Percentiles rank a stretch among this genome's conserved stretches.
Conservation (phyloP, 495 filamentous ascomycete species). For the Podospora appendiculata region DNA sequence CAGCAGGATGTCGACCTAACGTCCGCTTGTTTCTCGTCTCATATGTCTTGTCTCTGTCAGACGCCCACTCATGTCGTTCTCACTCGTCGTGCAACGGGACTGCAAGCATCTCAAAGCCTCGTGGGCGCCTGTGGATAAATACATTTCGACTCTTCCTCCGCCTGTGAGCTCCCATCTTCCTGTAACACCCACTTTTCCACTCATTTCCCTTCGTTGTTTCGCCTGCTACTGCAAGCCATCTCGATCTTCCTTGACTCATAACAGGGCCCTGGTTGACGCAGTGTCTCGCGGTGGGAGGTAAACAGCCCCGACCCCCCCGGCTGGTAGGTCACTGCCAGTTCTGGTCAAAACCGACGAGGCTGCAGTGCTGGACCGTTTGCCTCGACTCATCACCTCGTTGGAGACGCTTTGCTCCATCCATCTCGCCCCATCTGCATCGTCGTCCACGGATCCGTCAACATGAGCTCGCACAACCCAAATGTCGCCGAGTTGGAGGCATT, state of each 20-base stretch:
- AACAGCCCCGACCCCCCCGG: slow-evolving; percentile 1
- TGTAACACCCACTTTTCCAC: slow-evolving; percentile 17
- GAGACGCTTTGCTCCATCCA: neutral
- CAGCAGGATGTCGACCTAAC: slow-evolving; percentile 20
- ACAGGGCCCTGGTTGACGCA: slow-evolving; percentile 5
- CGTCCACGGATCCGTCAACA: slow-evolving; percentile 5
- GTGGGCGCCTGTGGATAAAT: slow-evolving; percentile 22
- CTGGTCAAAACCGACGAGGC: slow-evolving; percentile 7
- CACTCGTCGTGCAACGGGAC: slow-evolving; percentile 9
- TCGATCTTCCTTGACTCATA: slow-evolving; percentile 11
- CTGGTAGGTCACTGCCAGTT: neutral
- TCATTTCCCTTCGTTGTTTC: slow-evolving; percentile 6
- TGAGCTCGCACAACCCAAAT: slow-evolving; percentile 12
- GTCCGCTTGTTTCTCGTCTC: slow-evolving; percentile 1
- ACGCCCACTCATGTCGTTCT: neutral
- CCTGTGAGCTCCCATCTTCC: slow-evolving; percentile 13
- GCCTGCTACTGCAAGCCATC: slow-evolving; percentile 4
- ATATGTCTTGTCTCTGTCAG: neutral
- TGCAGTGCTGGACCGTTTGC: neutral
- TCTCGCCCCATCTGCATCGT: neutral
- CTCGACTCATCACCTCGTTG: neutral
- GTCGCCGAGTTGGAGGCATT: slow-evolving; percentile 11
- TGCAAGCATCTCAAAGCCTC: slow-evolving; percentile 18
- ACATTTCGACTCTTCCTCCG: slow-evolving; percentile 16
- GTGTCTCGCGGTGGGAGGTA: slow-evolving; percentile 2